Conservation (phyloP, 2,329 filamentous ascomycete species). For the Cladosporium cucumerinum region DNA sequence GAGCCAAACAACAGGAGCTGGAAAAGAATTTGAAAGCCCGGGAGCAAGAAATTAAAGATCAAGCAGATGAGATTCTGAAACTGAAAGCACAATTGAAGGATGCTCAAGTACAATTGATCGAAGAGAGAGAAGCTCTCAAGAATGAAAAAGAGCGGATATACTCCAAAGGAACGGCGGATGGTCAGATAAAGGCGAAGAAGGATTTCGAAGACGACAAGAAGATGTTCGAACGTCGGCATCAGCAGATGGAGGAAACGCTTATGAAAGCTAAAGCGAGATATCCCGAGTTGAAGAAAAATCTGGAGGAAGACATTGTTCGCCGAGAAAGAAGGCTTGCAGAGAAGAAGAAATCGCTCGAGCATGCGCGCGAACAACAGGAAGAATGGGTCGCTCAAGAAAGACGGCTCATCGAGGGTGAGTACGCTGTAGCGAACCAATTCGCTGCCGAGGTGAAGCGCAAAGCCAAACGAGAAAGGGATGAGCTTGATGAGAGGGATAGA, state of each 20-base stretch:
- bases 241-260: background rate
- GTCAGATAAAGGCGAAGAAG: background rate
- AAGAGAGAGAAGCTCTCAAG: background rate
- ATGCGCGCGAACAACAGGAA: background rate
- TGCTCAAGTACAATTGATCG: background rate
- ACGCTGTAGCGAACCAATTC: background rate
- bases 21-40: background rate
- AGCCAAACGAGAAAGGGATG: background rate
- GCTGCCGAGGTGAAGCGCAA: background rate
- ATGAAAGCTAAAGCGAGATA: background rate
- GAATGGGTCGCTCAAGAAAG: background rate
- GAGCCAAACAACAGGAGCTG: slow-evolving; percentile 2
- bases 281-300: background rate
- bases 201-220: background rate
- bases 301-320: background rate
- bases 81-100: background rate
- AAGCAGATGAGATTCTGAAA: background rate
- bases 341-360: background rate
- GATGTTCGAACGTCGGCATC: background rate
- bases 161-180: background rate
- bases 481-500: background rate
- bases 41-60: background rate
- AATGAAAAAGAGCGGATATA: background rate
- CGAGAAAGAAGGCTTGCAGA: background rate
- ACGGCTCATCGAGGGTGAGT: background rate